Evolutionary conservation across 768 basidiomycete species (phyloP).

Genomic region (Vishniacozyma victoriae): DNA sequence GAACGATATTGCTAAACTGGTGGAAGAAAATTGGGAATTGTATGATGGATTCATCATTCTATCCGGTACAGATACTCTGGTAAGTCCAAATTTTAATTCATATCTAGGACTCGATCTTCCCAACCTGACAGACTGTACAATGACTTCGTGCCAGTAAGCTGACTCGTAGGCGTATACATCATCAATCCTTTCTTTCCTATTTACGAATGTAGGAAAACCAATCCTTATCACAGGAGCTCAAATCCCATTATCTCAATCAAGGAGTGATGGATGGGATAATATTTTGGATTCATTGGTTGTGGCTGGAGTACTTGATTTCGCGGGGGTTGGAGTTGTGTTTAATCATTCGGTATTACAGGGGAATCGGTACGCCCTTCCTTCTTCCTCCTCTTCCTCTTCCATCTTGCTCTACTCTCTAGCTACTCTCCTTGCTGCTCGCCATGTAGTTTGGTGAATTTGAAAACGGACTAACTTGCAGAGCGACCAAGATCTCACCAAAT

Average conservation of each 20-base stretch:
- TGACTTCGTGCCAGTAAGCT: background rate
- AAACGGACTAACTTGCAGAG: constrained; percentile 9
- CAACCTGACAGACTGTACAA: background rate
- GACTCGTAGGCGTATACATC: constrained; percentile 32
- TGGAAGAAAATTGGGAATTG: constrained; percentile 34
- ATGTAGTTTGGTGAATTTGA: too few relatives aligned
- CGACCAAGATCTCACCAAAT: constrained; percentile 36
- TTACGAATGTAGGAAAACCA: constrained; percentile 33
- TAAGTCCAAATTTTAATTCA: constrained; percentile 13
- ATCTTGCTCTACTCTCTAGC: too few relatives aligned
- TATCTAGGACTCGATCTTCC: background rate
- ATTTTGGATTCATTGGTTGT: constrained; percentile 35
- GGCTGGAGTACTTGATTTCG: constrained; percentile 26
- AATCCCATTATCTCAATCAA: constrained; percentile 31
- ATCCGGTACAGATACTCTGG: constrained; percentile 41
- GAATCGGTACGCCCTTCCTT: constrained; percentile 14
- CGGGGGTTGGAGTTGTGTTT: constrained; percentile 38
- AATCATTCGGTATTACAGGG: constrained; percentile 35
- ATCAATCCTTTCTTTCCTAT: constrained; percentile 37
- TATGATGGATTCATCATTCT: constrained; percentile 39
- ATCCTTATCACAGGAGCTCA: constrained; percentile 39
- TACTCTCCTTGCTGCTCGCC: too few relatives aligned
- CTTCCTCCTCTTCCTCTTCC: background rate
- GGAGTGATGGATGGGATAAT: constrained; percentile 41
- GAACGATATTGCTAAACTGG: constrained; percentile 32